Base-by-base conservation (phyloP, 164 flowering plant genomes). In the Houttuynia cordata region DNA sequence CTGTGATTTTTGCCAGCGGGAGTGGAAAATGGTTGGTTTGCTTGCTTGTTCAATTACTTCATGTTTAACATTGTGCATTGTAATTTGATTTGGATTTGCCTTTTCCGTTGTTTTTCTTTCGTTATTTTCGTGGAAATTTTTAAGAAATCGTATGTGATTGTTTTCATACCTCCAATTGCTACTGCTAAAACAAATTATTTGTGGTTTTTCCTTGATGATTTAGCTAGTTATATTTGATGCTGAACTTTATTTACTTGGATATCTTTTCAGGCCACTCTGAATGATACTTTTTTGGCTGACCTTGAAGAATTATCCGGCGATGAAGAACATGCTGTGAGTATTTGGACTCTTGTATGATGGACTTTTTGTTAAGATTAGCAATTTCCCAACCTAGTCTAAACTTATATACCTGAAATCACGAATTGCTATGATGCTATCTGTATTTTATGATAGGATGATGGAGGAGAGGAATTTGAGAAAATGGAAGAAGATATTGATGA, bases 251-350 rank as follows among this genome's bases (percentile, higher is more conserved):
- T 34, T 57, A 30, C 30, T 37, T 57, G 34, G 8, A 25, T 19
- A 14, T 63, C 56, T 63, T 45, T n/a, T 47, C 81, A 91, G 97
- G 95, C 98, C 23, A 78, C 88, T 64, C 85, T 91, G 40, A 86
- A 83, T 58, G 98, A 92, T 76, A 86, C 98, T 21, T 92, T 92
- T 65, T 71, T 92, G 65, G 96, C 96, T 13, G 98, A 92, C 67
- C 91, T 92, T 53, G 97, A 87, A 51, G 97, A 92, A 37, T 75
- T 89, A 62, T 92, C 98, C 24, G 98, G 89, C 68, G 84, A 82
- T 75, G 98, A 92, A 72, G 85, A 75, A 10, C 78, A 79, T 64
- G 7, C 66, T 70, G 51, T 62, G 62, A 93, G 23, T 39, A 8
- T 8, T 22, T n/a, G 21, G n/a, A 37, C 3, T 53, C 14, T 39